These are phyloP conservation scores for Aspergillus udagawae DNA, from an alignment of 2,329 filamentous ascomycete genomes.

Conservation along the genomic window DNA sequence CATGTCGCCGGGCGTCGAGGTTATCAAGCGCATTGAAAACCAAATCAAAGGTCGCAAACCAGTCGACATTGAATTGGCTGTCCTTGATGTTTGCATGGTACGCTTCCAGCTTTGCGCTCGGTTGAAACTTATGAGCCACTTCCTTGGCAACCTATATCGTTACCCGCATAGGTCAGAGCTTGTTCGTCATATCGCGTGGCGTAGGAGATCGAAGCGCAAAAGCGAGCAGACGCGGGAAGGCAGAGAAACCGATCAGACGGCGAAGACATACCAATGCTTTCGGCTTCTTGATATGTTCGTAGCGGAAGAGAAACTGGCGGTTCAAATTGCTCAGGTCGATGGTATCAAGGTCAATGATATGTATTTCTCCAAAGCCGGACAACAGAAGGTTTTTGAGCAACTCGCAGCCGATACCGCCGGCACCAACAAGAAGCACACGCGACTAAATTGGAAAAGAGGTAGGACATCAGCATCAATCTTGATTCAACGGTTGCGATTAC, in stretches of 20 bases:
- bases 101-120: constrained; percentile 77
- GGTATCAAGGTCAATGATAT: constrained; percentile 95
- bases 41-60: constrained; percentile 77
- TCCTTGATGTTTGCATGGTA: constrained; percentile 97
- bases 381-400: constrained; percentile 94
- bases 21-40: constrained; percentile 99
- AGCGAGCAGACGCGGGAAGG: constrained; percentile 3
- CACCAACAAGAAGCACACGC: constrained; percentile 87
- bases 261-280: constrained; percentile 72
- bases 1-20: constrained; percentile 85
- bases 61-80: constrained; percentile 74
- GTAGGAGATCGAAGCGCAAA: constrained; percentile 1
- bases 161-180: constrained; percentile 11
- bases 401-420: constrained; percentile 96
- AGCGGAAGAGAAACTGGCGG: constrained; percentile 91
- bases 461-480: constrained; percentile 6
- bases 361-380: constrained; percentile 85
- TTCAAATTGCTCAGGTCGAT: constrained; percentile 98
- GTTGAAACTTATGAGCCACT: constrained; percentile 85
- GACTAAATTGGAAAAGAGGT: constrained; percentile 53
- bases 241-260: not conserved
- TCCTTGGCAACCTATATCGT: constrained; percentile 76
- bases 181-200: not conserved
- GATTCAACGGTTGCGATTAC: not conserved
- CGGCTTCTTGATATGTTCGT: constrained; percentile 96